These are phyloP conservation scores for Calonectria hongkongensis DNA, from an alignment of 2,329 filamentous ascomycete species.

Conservation along the genomic window DNA sequence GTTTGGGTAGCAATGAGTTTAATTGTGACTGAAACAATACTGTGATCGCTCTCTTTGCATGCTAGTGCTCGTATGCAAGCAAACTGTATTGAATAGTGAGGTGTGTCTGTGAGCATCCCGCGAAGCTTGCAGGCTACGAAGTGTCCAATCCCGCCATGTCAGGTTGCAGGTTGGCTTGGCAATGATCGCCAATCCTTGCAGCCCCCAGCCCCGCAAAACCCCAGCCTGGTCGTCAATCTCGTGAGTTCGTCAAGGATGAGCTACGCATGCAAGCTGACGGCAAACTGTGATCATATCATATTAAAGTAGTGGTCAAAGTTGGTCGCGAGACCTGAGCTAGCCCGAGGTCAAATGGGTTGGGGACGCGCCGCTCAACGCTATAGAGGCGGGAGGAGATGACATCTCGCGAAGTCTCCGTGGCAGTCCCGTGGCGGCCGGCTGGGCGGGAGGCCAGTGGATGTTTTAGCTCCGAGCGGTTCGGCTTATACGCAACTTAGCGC, in stretches of 20 bases:
- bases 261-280: constrained; percentile 21
- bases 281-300: neutral
- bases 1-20: constrained; percentile 26
- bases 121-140: neutral
- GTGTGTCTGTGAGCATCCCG: neutral
- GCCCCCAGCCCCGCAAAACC: constrained; percentile 10
- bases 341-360: constrained; percentile 7
- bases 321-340: constrained; percentile 31
- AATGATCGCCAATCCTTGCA: constrained; percentile 15
- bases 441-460: neutral
- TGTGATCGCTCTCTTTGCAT: too few species aligned
- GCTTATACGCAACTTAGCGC: constrained; percentile 17
- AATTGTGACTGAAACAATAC: constrained; percentile 7
- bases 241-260: neutral
- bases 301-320: constrained; percentile 10
- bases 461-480: constrained; percentile 9
- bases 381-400: constrained; percentile 30
- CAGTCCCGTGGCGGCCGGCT: constrained; percentile 4
- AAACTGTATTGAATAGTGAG: too few species aligned
- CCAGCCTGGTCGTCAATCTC: neutral
- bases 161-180: constrained; percentile 3
- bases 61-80: neutral
- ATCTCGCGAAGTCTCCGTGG: constrained; percentile 18
- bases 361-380: constrained; percentile 31
- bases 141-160: neutral